phyloP scores from a whole-genome alignment of 2,329 filamentous ascomycete species.

The Bipolaris gigantea region DNA sequence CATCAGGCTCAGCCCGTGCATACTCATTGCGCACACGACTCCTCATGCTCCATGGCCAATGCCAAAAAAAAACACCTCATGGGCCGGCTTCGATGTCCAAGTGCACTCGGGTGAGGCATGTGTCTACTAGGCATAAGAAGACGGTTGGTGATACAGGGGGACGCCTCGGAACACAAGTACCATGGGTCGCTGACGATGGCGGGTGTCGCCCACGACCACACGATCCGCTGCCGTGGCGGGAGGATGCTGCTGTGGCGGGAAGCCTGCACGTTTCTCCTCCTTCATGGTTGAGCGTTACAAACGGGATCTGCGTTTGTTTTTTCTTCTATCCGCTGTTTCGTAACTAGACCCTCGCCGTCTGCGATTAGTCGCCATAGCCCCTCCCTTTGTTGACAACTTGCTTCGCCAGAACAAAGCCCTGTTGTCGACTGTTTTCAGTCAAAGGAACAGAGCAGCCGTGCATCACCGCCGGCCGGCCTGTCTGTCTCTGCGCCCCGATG shows the following conservation, averaged over 20 bases:
- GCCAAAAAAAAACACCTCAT: not conserved
- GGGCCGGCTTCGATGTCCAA: conserved; percentile 3
- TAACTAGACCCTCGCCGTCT: conserved; percentile 16
- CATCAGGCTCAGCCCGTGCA: conserved; percentile 3
- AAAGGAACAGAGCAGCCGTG: not conserved
- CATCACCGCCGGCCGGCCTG: not conserved
- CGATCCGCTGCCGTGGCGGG: conserved; percentile 11
- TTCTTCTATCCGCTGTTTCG: conserved; percentile 20
- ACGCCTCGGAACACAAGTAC: conserved; percentile 6
- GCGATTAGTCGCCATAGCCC: conserved; percentile 4
- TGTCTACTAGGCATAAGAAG: conserved; percentile 8
- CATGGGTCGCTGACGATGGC: conserved; percentile 18
- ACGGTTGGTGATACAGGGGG: conserved; percentile 3
- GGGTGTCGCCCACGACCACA: conserved; percentile 5
- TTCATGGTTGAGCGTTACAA: conserved; percentile 16
- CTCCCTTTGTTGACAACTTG: conserved; percentile 10
- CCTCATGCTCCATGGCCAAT: conserved; percentile 1
- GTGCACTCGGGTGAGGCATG: conserved; percentile 18
- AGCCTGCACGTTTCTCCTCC: conserved; percentile 11
- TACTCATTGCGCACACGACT: not conserved
- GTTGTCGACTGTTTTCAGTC: conserved; percentile 8
- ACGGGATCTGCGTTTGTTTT: conserved; percentile 19
- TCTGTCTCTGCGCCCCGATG: not conserved
- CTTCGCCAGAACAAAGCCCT: conserved; percentile 18
- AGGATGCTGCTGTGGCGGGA: conserved; percentile 16